Evolutionary conservation across 2,329 filamentous ascomycete genomes (phyloP), one percentile per base, ranked within the genome.

Genomic region (Neonectria ditissima): DNA sequence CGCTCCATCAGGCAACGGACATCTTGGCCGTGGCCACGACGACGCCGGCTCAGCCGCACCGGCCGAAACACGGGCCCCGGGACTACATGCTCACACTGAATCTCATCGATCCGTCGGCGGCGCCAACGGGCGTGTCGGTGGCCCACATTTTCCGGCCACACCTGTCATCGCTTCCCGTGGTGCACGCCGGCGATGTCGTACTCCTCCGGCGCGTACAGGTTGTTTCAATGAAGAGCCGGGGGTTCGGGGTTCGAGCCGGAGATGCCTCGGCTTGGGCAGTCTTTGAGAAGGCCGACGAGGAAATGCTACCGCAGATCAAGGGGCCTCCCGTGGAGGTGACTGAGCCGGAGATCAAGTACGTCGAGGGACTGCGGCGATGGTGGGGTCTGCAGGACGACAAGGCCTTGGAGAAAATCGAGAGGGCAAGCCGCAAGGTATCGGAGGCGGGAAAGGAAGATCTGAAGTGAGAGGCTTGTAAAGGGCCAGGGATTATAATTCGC

Each of bases 251-350:
- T 53, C 79, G 82, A 51, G 82, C 82, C n/a, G 81, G 80, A n/a
- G 84, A 86, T 47, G 80, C 78, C 34, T 89, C 86, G 16, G 84
- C 85, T 57, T 91, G 89, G 86, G 88, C 86, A 2, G 86, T 91
- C 3, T 89, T 87, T 65, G 86, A 88, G 68, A 76, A 77, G 41
- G 76, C 76, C 3, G 76, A 78, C 48, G 72, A 74, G 55, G 74
- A 78, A 59, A 73, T 74, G 71, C 76, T 82, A 45, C 79, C 84
- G 44, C 84, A 90, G 76, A 84, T 90, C 55, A 84, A 82, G 64
- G 88, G 87, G 0, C 85, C 87, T 56, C 87, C 87, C 0, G 82
- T 90, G 20, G 88, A 90, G 75, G 81, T 85, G 64, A 80, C 79
- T 28, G 78, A 81, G 14, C 78, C 75, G 28, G 88, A 89, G 76